A percentile compares a stretch with the other conserved stretches of the same genome.
Evolutionary conservation across 441 rosid species (phyloP).

Genomic region (Brassica balearica): DNA sequence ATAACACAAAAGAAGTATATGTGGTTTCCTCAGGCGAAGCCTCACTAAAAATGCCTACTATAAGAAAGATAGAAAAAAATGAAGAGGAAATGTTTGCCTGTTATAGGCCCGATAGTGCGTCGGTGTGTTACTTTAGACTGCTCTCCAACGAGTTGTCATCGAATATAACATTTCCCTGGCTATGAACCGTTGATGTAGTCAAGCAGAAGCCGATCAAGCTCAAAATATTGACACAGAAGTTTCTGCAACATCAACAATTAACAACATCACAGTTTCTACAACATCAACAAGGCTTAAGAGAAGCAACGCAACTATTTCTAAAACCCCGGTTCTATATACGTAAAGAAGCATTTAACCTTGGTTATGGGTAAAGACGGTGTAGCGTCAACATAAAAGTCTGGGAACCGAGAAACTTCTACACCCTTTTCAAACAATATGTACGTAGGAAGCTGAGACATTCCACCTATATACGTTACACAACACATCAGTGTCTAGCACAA

Average conservation of each 20-base stretch:
- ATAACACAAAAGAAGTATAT: conserved; percentile 11
- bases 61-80: conserved; percentile 15
- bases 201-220: conserved; percentile 75
- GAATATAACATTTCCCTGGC: conserved; percentile 12
- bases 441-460: conserved; percentile 83
- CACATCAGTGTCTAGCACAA: conserved; percentile 20
- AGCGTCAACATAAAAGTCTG: conserved; percentile 72
- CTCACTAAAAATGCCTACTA: conserved; percentile 31
- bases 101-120: neutral
- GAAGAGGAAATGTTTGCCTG: conserved; percentile 11
- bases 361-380: conserved; percentile 63
- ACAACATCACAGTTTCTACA: too few species aligned
- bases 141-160: neutral
- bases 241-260: conserved; percentile 65
- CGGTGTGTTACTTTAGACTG: conserved; percentile 18
- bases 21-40: conserved; percentile 31
- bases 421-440: conserved; percentile 83
- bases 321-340: too few species aligned
- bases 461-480: conserved; percentile 51
- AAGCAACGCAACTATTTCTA: too few species aligned
- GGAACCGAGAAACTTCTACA: conserved; percentile 75
- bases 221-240: conserved; percentile 69
- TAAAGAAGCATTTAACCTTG: too few species aligned
- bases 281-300: too few species aligned
- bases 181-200: conserved; percentile 73